These are phyloP conservation scores for Austroboletus eburneus DNA, from an alignment of 768 basidiomycete species.

Conservation along the genomic window DNA sequence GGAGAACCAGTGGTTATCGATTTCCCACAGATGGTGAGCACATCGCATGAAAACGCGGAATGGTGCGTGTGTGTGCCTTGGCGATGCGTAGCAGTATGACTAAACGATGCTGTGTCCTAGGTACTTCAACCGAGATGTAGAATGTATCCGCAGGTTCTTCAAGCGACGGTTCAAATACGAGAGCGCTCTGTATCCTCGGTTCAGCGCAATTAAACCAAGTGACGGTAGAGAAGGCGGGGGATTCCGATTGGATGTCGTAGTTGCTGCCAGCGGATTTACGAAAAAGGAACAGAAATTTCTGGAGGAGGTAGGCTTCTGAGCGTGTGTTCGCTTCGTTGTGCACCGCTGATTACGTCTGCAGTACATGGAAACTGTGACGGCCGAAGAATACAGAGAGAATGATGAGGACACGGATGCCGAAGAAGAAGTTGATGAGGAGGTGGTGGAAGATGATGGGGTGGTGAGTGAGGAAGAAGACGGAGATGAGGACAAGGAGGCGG, in stretches of 20 bases:
- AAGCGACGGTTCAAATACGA: slow-evolving; percentile 88
- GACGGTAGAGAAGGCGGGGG: slow-evolving; percentile 39
- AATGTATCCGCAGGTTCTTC: slow-evolving; percentile 94
- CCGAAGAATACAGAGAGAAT: slow-evolving; percentile 31
- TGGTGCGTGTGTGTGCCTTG: slow-evolving; percentile 51
- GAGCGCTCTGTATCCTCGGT: slow-evolving; percentile 82
- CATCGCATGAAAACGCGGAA: slow-evolving; percentile 94
- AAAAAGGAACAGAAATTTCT: slow-evolving; percentile 76
- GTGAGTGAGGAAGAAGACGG: slow-evolving; percentile 28
- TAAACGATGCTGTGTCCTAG: no score
- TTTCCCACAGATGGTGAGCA: slow-evolving; percentile 99
- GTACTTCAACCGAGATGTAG: slow-evolving; percentile 99
- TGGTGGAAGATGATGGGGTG: slow-evolving; percentile 32
- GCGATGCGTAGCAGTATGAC: slow-evolving; percentile 9
- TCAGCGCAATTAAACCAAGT: slow-evolving; percentile 43
- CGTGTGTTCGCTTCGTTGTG: slow-evolving; percentile 17
- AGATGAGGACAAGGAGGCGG: slow-evolving; percentile 35
- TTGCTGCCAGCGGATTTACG: slow-evolving; percentile 92
- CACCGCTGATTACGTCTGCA: slow-evolving; percentile 30
- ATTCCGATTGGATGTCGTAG: slow-evolving; percentile 83
- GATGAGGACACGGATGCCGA: slow-evolving; percentile 28
- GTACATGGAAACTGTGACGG: slow-evolving; percentile 63
- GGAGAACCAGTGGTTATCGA: slow-evolving; percentile 90
- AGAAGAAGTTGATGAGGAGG: slow-evolving; percentile 38
- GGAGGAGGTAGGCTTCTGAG: slow-evolving; percentile 63